Percentiles rank a stretch among this genome's conserved stretches.
These are phyloP conservation scores for Coccomyxa sp. DNA, from an alignment of 139 green algal species.

Conservation along the genomic window DNA sequence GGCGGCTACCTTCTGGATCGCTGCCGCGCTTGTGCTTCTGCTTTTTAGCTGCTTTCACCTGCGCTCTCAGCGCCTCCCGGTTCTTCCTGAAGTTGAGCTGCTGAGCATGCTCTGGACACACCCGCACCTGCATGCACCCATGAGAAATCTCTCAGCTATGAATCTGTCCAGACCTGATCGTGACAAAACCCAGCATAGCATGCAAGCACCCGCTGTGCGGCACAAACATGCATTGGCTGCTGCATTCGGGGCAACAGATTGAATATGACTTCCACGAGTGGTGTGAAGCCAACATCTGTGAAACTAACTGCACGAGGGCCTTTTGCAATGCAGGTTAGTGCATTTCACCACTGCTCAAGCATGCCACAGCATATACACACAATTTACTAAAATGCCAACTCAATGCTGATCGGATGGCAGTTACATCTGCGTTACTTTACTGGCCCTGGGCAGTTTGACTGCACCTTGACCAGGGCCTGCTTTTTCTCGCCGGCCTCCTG, in stretches of 20 bases:
- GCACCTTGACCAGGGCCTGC: constrained; percentile 55
- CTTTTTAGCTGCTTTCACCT: neutral
- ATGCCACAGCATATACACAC: no score
- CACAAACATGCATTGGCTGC: no score
- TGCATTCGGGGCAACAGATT: no score
- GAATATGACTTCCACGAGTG: no score
- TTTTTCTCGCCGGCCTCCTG: constrained; percentile 76
- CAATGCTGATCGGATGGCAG: no score
- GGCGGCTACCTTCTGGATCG: neutral
- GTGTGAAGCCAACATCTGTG: no score
- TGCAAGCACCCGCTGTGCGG: neutral
- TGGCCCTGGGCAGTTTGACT: neutral
- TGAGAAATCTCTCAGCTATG: no score
- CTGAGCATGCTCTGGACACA: constrained; percentile 72
- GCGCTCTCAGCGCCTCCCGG: neutral
- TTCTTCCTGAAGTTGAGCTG: constrained; percentile 81
- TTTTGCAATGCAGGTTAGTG: no score
- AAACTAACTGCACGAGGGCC: no score
- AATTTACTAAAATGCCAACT: no score
- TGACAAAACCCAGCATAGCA: neutral
- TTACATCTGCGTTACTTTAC: no score
- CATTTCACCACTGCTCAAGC: no score
- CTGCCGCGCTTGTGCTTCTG: neutral
- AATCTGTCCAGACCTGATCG: neutral
- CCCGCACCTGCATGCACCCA: constrained; percentile 54